Conservation (phyloP, 495 filamentous ascomycete species). For the Lichina pygmaea region DNA sequence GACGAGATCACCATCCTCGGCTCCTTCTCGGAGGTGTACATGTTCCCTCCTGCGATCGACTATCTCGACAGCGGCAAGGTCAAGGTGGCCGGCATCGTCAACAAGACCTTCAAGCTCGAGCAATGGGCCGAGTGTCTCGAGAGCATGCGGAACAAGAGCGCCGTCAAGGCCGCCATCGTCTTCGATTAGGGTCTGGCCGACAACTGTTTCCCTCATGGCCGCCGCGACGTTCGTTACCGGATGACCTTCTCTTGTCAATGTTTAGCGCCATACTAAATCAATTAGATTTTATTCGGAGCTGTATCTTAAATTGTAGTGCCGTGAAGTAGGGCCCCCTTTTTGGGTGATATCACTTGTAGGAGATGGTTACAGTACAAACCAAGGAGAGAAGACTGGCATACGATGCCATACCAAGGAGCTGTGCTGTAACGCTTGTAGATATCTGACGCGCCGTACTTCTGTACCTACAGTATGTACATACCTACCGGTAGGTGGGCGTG, state of each 20-base stretch:
- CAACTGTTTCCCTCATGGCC: background rate
- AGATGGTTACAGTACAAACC: too few species aligned
- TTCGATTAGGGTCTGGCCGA: background rate
- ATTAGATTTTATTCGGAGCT: background rate
- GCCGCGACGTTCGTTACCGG: background rate
- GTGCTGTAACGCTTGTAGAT: too few species aligned
- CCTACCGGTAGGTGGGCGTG: too few species aligned
- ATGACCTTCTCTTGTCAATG: background rate
- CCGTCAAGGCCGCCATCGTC: slow-evolving; percentile 1
- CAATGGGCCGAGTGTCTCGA: slow-evolving; percentile 2
- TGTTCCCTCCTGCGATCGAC: slow-evolving; percentile 45
- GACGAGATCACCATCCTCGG: slow-evolving; percentile 45
- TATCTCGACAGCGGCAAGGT: slow-evolving; percentile 26
- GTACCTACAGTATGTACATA: too few species aligned
- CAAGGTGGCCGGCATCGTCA: slow-evolving; percentile 1
- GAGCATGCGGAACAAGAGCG: slow-evolving; percentile 1
- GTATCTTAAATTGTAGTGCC: too few species aligned
- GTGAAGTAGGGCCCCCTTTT: too few species aligned
- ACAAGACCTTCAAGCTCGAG: slow-evolving; percentile 2
- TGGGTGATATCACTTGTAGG: too few species aligned
- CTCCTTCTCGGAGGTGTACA: slow-evolving; percentile 42
- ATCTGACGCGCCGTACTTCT: too few species aligned
- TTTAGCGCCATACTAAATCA: background rate
- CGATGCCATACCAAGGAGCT: too few species aligned
- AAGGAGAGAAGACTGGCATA: too few species aligned